Evolutionary conservation across 2,329 filamentous ascomycete genomes (phyloP), one percentile per base, ranked within the genome.

Genomic region (Penicillium decumbens): DNA sequence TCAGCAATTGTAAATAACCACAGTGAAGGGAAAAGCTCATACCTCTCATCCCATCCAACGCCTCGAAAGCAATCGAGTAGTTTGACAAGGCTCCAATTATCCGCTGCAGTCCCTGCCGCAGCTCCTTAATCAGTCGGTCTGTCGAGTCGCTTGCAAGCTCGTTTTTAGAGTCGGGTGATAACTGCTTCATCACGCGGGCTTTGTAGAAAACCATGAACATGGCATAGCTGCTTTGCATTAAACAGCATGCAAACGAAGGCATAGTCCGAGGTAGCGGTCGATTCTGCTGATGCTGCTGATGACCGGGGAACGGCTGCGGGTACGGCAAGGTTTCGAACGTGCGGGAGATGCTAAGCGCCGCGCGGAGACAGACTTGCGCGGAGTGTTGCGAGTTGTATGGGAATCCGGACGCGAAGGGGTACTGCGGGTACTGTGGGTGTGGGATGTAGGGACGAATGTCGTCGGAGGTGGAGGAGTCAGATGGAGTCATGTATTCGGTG

Each of bases 161-260:
- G 47, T 49, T 57, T 8, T 56, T 55, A 9, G 55, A 54, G 9
- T 64, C 63, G 1, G 59, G 59, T 1, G 62, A 60, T 6, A 63
- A 44, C 24, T 68, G 63, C 33, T 68, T 70, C 41, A 65, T 61
- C n/a, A 71, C 65, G 10, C 67, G 65, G 8, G 67, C 66, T 49
- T 72, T 73, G 55, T 72, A 72, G 46, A 68, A 74, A 6, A 74
- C 63, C 72, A 75, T 76, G 13, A 75, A 59, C 63, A 75, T 66
- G 4, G 72, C 72, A 50, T 76, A 76, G 51, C 72, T 74, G 35
- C 70, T 69, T 53, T 75, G 73, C 72, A 75, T 74, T 6, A 73
- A 63, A 51, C 73, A 76, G 58, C 72, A 75, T 20, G 73, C 72
- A 50, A 75, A 75, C 0, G 70, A 72, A 0, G 73, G 73, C 72